phyloP scores from a whole-genome alignment of 345 rosid species.

The sweet orange (Citrus sinensis) region DVS_A1.0 CM039162.1:20636501-20637000 shows the following conservation, averaged over 20 bases:
- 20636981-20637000: slow-evolving; percentile 57
- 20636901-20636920: slow-evolving; percentile 95
- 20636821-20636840: slow-evolving; percentile 16
- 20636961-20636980: slow-evolving; percentile 97
- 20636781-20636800: slow-evolving; percentile 81
- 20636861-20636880: neutral
- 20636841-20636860: neutral
- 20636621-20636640: slow-evolving; percentile 78
- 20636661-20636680: neutral
- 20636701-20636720: slow-evolving; percentile 31
- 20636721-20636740: slow-evolving; percentile 86
- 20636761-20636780: slow-evolving; percentile 91
- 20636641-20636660: slow-evolving; percentile 7
- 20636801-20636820: slow-evolving; percentile 50
- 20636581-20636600: slow-evolving; percentile 96
- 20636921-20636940: slow-evolving; percentile 98
- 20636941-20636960: slow-evolving; percentile 93
- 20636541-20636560: slow-evolving; percentile 81
- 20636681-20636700: neutral
- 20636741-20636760: slow-evolving; percentile 98
- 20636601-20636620: slow-evolving; percentile 91
- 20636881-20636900: slow-evolving; percentile 53
- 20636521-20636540: slow-evolving; percentile 66
- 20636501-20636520: slow-evolving; percentile 87
- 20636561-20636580: slow-evolving; percentile 85